Percentiles rank a stretch among this genome's conserved stretches.
Conservation (phyloP, 306 rosid species). For the Cicer pinnatifidum region DNA sequence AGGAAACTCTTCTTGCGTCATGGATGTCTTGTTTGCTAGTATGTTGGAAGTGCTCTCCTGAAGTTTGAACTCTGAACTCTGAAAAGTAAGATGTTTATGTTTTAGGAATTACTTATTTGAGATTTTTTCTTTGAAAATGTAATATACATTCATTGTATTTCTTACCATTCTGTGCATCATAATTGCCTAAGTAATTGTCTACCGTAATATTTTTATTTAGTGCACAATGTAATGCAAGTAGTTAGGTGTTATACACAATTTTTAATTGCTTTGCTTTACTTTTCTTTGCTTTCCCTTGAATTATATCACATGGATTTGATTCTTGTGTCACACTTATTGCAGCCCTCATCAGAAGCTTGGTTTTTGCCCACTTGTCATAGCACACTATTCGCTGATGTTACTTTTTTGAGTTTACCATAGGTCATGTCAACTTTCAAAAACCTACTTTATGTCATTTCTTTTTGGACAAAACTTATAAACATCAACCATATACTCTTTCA, state of each 20-base stretch:
- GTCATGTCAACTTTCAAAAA: background rate
- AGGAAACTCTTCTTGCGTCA: constrained; percentile 53
- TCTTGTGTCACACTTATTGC: constrained; percentile 4
- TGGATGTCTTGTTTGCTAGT: constrained; percentile 55
- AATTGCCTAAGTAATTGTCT: background rate
- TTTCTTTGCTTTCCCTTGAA: background rate
- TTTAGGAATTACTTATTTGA: background rate
- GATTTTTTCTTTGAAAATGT: background rate
- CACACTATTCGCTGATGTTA: background rate
- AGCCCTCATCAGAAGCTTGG: background rate
- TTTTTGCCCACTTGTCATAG: background rate
- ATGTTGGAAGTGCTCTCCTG: background rate
- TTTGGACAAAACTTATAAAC: background rate
- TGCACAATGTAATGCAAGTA: background rate
- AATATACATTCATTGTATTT: background rate
- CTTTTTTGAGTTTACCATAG: background rate
- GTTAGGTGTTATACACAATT: background rate
- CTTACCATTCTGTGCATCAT: background rate
- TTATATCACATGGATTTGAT: background rate
- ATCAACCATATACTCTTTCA: background rate
- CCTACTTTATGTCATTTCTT: background rate
- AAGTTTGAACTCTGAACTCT: background rate
- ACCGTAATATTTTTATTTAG: background rate
- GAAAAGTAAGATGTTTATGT: background rate
- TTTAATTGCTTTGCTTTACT: background rate